These are phyloP conservation scores for Aspergillus sp. DNA, from an alignment of 2,329 filamentous ascomycete genomes.

Conservation along the genomic window DNA sequence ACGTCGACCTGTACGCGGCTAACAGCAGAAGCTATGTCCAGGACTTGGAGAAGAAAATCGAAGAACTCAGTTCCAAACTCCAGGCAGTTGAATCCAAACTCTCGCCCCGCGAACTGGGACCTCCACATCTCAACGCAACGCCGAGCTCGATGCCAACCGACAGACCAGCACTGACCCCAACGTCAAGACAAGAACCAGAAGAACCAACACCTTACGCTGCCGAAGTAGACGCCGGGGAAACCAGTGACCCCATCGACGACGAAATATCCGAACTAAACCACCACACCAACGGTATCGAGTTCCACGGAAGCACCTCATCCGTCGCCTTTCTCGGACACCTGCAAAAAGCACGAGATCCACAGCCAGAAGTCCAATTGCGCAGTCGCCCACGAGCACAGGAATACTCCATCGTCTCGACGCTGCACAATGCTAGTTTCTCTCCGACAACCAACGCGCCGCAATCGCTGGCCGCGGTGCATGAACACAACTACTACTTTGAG, in stretches of 20 bases:
- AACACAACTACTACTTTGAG: slow-evolving; percentile 43
- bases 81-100: slow-evolving; percentile 21
- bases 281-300: slow-evolving; percentile 49
- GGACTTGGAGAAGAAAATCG: slow-evolving; percentile 37
- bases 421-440: slow-evolving; percentile 49
- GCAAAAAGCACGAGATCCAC: slow-evolving; percentile 25
- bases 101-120: slow-evolving; percentile 11
- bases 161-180: slow-evolving; percentile 18
- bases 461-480: slow-evolving; percentile 17
- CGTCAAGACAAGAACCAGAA: neutral
- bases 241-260: slow-evolving; percentile 29
- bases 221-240: too few species aligned
- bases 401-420: slow-evolving; percentile 45
- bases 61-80: slow-evolving; percentile 30
- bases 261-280: slow-evolving; percentile 48
- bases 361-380: neutral
- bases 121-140: slow-evolving; percentile 16
- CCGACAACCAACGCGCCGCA: slow-evolving; percentile 26
- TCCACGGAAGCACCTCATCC: slow-evolving; percentile 50
- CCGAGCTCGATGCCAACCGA: slow-evolving; percentile 23
- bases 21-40: slow-evolving; percentile 29
- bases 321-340: slow-evolving; percentile 47
- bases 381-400: slow-evolving; percentile 8
- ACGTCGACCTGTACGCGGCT: neutral
- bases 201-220: neutral